Evolutionary conservation across 1,139 yeast species (phyloP), one percentile per base, ranked within the genome.

Genomic region (Blastobotrys proliferans): DNA sequence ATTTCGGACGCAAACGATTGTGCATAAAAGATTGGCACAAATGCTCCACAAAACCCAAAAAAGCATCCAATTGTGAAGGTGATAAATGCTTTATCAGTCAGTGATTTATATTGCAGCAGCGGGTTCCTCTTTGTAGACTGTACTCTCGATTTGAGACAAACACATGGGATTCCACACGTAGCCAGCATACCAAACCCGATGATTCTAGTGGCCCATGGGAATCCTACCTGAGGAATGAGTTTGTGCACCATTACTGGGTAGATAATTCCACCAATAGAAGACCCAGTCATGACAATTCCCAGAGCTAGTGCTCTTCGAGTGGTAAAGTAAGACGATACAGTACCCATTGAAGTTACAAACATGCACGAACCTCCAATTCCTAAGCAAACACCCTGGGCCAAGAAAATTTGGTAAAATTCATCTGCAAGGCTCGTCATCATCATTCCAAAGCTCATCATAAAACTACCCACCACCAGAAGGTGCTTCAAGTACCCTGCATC

Each of bases 281-380:
- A 71, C 0, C 85, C 85, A 1, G 78, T 71, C 0, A 81, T 70
- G 1, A 75, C 73, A 1, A 80, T 51, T 3, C 83, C 81, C 6
- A 71, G 60, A 1, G 82, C 85, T 26, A 78, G 58, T 0, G 77
- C 74, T 44, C 83, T 68, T 45, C 64, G 70, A 45, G 64, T 70
- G 46, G 70, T 62, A 57, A 79, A 81, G 64, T 75, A 81, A 50
- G 76, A 81, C 9, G 61, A 51, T 5, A 57, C 52, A 11, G 53
- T 49, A 4, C 59, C 54, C n/a, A 60, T 48, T 1, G 56, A 63
- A 1, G 81, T 74, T 6, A 73, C 66, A 39, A 63, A 62, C 31
- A 60, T 39, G 21, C 58, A 48, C 9, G 60, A 54, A 11, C 59
- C 50, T 0, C 83, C 84, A 3, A 77, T 42, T 0, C 85, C 87